These are phyloP conservation scores for Erigeron canadensis DNA, from an alignment of 129 eudicot species.

Conservation along the genomic window DNA sequence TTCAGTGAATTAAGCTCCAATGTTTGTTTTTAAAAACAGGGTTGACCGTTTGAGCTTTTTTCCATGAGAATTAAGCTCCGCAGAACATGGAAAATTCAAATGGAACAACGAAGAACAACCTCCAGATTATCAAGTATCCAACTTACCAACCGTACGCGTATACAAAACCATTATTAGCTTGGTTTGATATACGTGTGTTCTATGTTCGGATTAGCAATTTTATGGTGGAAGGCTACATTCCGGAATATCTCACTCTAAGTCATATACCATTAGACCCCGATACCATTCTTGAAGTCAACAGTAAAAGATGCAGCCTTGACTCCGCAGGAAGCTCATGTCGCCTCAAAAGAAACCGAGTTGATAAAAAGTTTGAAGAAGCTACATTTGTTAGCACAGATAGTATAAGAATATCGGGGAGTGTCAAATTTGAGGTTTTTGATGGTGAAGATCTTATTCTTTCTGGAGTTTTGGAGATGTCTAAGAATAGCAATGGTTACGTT, in stretches of 20 bases:
- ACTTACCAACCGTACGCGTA: constrained; percentile 37
- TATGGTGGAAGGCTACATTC: constrained; percentile 57
- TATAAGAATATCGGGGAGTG: constrained; percentile 71
- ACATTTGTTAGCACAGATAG: constrained; percentile 83
- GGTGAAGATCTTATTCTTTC: constrained; percentile 58
- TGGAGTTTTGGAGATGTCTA: constrained; percentile 65
- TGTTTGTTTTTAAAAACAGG: constrained; percentile 23
- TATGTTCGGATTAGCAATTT: constrained; percentile 73
- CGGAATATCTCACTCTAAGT: constrained; percentile 61
- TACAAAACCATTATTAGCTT: constrained; percentile 46
- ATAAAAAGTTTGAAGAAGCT: constrained; percentile 77
- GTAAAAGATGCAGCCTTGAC: constrained; percentile 52
- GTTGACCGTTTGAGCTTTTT: constrained; percentile 24
- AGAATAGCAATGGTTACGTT: constrained; percentile 34
- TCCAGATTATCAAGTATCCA: constrained; percentile 60
- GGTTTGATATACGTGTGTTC: constrained; percentile 80
- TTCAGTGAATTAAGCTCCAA: background rate
- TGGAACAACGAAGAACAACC: constrained; percentile 39
- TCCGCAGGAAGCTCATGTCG: constrained; percentile 62
- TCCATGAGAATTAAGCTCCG: constrained; percentile 37
- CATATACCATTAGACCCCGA: constrained; percentile 69
- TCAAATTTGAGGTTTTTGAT: constrained; percentile 70
- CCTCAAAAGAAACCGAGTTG: constrained; percentile 61
- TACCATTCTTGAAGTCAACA: constrained; percentile 77
- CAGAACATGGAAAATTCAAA: constrained; percentile 30